These are phyloP conservation scores for Claviceps pazoutovae DNA, from an alignment of 2,329 filamentous ascomycete genomes.

Conservation along the genomic window DNA sequence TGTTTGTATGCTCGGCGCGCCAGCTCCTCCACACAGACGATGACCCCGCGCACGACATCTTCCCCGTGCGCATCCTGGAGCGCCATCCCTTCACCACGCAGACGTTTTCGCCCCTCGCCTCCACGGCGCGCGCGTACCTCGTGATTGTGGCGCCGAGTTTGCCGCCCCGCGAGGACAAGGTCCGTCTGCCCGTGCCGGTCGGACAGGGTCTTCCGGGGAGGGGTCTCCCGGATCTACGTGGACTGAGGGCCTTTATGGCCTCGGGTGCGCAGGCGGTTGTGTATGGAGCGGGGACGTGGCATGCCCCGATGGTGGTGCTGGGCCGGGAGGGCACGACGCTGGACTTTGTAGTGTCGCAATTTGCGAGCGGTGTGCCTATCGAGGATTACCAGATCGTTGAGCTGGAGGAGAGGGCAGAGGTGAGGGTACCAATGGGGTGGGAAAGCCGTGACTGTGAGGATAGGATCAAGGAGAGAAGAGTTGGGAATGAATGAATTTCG, in stretches of 20 bases:
- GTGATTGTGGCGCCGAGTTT: constrained; percentile 80
- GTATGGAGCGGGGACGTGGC: constrained; percentile 84
- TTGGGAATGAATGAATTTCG: too few relatives aligned
- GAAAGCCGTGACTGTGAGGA: constrained; percentile 6
- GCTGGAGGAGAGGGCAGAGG: constrained; percentile 22
- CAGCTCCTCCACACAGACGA: constrained; percentile 10
- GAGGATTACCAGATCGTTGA: constrained; percentile 83
- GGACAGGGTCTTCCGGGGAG: constrained; percentile 35
- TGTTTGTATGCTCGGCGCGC: constrained; percentile 62
- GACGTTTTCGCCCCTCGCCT: constrained; percentile 69
- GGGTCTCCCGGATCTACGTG: constrained; percentile 58
- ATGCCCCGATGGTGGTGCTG: constrained; percentile 88
- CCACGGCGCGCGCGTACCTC: constrained; percentile 47
- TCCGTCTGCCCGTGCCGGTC: constrained; percentile 15
- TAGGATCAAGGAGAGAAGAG: too few relatives aligned
- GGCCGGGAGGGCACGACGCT: constrained; percentile 45
- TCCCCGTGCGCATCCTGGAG: constrained; percentile 62
- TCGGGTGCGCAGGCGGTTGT: constrained; percentile 71
- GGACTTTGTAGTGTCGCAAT: constrained; percentile 84
- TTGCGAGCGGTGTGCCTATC: constrained; percentile 62
- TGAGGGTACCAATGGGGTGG: constrained; percentile 16
- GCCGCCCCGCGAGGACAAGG: constrained; percentile 22
- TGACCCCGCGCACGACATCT: constrained; percentile 17
- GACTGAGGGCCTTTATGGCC: constrained; percentile 66
- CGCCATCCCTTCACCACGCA: constrained; percentile 90